These are phyloP conservation scores for Coemansia sp. DNA, from an alignment of 192 early-diverging fungal genomes.

Conservation along the genomic window DNA sequence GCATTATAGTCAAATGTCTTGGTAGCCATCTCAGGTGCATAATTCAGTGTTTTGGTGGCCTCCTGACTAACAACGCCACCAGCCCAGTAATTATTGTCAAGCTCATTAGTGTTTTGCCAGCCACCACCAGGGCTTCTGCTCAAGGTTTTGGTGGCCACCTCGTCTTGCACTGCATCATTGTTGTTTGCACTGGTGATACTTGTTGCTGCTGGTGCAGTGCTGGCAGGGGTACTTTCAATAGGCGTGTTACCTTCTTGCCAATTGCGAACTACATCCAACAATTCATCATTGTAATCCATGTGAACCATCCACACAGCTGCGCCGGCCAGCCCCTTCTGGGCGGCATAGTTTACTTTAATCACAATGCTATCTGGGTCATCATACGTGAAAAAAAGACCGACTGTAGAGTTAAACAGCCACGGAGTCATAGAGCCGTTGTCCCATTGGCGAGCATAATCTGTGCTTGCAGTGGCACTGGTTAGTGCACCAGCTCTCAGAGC, in stretches of 20 bases:
- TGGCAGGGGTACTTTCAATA: background rate
- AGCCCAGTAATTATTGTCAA: too few species aligned
- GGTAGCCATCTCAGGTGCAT: too few species aligned
- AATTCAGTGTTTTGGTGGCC: too few species aligned
- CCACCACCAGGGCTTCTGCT: too few species aligned
- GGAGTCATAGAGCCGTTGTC: conserved; percentile 58
- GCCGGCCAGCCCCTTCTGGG: conserved; percentile 54
- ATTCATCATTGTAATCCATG: conserved; percentile 54
- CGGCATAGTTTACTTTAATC: conserved; percentile 56
- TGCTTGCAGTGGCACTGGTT: conserved; percentile 38
- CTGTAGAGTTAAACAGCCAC: conserved; percentile 52
- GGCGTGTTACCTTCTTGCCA: background rate
- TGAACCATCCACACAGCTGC: conserved; percentile 54
- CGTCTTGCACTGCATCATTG: too few species aligned
- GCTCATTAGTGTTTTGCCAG: too few species aligned
- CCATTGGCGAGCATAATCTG: conserved; percentile 59
- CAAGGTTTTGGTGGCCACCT: too few species aligned
- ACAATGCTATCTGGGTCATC: conserved; percentile 65
- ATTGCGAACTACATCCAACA: conserved; percentile 30
- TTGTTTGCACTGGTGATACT: too few species aligned
- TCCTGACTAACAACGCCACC: too few species aligned
- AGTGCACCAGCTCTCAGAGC: conserved; percentile 54
- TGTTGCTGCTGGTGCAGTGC: too few species aligned
- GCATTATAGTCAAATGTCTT: too few species aligned
- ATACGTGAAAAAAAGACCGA: conserved; percentile 67